phyloP scores from a whole-genome alignment of 148 eudicot species.

The Talinum fruticosum region DNA sequence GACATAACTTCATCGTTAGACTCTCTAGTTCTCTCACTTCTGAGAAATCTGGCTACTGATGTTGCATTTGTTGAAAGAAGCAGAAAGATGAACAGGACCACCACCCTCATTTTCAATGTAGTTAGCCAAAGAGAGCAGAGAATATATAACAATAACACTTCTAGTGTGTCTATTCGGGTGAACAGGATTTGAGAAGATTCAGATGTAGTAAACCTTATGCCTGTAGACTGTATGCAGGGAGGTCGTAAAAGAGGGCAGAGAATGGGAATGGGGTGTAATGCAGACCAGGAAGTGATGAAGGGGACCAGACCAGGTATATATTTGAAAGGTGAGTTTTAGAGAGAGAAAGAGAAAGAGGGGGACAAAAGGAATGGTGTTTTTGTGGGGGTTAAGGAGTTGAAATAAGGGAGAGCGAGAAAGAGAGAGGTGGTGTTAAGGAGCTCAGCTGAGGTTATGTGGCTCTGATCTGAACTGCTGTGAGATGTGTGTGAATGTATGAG shows the following conservation, averaged over 20 bases:
- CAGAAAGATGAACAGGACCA: conserved; percentile 11
- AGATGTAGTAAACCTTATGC: too few relatives aligned
- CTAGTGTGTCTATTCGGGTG: too few relatives aligned
- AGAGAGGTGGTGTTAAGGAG: background rate
- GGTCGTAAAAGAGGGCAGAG: background rate
- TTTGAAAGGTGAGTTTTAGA: background rate
- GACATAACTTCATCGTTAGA: background rate
- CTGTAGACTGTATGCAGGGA: too few relatives aligned
- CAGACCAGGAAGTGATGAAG: too few relatives aligned
- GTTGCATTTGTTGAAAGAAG: conserved; percentile 13
- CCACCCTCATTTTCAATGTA: conserved; percentile 17
- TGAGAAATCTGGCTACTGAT: background rate
- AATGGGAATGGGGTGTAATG: too few relatives aligned
- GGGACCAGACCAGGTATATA: conserved; percentile 20
- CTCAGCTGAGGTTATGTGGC: background rate
- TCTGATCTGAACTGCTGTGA: background rate
- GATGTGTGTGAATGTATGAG: background rate
- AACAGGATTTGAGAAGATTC: too few relatives aligned
- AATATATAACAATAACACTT: too few relatives aligned
- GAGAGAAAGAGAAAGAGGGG: conserved; percentile 14
- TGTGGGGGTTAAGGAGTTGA: background rate
- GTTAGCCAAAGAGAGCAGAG: background rate
- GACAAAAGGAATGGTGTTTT: conserved; percentile 30
- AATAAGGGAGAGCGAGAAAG: background rate
- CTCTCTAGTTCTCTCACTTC: background rate